These are phyloP conservation scores for Cyathus striatus DNA, from an alignment of 768 basidiomycete genomes.

Conservation along the genomic window DNA sequence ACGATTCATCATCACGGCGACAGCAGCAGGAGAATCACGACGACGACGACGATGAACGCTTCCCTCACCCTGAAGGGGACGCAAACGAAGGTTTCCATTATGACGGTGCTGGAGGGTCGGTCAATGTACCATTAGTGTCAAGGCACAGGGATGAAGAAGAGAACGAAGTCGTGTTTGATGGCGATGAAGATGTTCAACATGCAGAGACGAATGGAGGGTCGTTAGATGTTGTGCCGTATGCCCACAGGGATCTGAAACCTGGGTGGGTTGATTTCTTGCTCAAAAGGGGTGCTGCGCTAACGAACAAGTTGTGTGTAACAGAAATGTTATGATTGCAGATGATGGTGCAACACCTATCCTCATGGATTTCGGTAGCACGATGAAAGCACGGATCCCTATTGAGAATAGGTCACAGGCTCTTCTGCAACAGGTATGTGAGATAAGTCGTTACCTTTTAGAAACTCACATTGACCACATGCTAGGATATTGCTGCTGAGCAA, in stretches of 20 bases:
- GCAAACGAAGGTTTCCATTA: conserved; percentile 74
- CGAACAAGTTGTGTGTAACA: conserved; percentile 30
- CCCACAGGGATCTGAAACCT: conserved; percentile 95
- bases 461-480: conserved; percentile 3
- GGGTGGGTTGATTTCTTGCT: conserved; percentile 49
- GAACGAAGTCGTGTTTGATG: conserved; percentile 69
- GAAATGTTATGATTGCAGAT: conserved; percentile 96
- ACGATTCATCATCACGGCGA: conserved; percentile 8
- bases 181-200: conserved; percentile 63
- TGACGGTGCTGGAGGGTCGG: conserved; percentile 28
- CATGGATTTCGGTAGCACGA: conserved; percentile 96
- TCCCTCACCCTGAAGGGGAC: conserved; percentile 75
- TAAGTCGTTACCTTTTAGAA: background rate
- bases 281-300: background rate
- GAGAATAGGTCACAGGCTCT: conserved; percentile 84
- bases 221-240: conserved; percentile 78
- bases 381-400: conserved; percentile 80
- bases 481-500: conserved; percentile 96
- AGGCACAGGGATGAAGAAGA: conserved; percentile 46
- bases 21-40: conserved; percentile 19
- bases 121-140: conserved; percentile 57
- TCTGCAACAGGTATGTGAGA: conserved; percentile 66
- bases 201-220: conserved; percentile 31
- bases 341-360: conserved; percentile 83
- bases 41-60: conserved; percentile 60